Conservation (phyloP, 2,329 filamentous ascomycete species). For the Sarocladiaceae sp. region DNA sequence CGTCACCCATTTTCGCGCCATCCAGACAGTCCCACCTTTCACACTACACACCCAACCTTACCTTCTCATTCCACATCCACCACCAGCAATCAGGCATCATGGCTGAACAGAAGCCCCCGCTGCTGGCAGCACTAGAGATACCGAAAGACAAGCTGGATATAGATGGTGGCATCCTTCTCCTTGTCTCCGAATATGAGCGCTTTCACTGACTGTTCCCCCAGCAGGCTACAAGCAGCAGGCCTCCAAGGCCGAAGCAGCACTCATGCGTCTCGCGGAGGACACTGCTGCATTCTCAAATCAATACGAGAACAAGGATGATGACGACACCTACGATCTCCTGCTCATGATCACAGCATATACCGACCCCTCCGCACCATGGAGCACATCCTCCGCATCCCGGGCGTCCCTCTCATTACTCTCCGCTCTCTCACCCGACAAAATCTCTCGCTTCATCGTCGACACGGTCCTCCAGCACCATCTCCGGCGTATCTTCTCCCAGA, state of each 20-base stretch:
- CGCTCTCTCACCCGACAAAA: not conserved
- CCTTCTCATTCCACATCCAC: not conserved
- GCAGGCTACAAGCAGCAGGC: not conserved
- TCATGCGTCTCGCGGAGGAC: not conserved
- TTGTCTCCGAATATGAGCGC: not conserved
- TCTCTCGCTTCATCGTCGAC: constrained; percentile 38
- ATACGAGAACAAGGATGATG: constrained; percentile 13
- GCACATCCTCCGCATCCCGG: constrained; percentile 20
- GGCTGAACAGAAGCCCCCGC: not conserved
- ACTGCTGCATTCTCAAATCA: not conserved
- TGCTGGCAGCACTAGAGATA: not conserved
- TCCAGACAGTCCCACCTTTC: not conserved
- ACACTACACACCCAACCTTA: not conserved
- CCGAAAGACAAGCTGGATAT: not conserved
- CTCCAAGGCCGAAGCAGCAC: not conserved
- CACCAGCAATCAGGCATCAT: not conserved
- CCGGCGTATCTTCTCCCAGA: constrained; percentile 58
- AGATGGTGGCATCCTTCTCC: not conserved
- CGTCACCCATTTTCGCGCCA: too few relatives aligned
- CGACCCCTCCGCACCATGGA: constrained; percentile 30
- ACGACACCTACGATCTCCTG: too few relatives aligned
- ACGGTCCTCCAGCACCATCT: constrained; percentile 57
- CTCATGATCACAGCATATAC: constrained; percentile 26
- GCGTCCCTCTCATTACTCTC: not conserved
- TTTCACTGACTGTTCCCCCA: not conserved